Evolutionary conservation across 2,329 filamentous ascomycete species (phyloP), one percentile per base, ranked within the genome.

Genomic region (Pyricularia grisea): DNA sequence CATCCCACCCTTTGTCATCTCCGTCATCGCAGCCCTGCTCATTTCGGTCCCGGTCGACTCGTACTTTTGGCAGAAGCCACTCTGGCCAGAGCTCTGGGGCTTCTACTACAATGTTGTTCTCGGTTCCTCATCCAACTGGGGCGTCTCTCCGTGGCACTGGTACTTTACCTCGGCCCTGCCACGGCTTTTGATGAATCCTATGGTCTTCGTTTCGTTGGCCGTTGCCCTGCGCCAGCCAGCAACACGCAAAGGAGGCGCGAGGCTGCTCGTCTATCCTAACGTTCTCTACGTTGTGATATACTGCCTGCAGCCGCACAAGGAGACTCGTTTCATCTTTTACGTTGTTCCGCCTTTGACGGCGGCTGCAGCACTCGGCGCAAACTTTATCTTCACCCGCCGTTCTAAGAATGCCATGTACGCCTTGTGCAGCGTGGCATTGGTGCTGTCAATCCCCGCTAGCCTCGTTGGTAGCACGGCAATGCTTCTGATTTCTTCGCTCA

Each of bases 311-410:
- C 94, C 94, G 0, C 95, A 99, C 81, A 99, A 99, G 77, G 95
- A 99, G 80, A 91, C 93, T 77, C 91, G 95, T 23, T 99, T 99
- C 82, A 90, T 99, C 73, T 88, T 98, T 74, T 98, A 98, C 79
- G 85, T 88, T 68, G 84, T 97, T 28, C 95, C 95, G 0, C 84
- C 90, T 0, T 81, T 98, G 33, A 97, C 94, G 0, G 90, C 90
- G 12, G 86, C 90, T 2, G 90, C 93, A 0, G 89, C 92, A 3
- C 83, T 92, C 4, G 90, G 89, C 25, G 92, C 93, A 17, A 86
- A 88, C 69, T 90, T 88, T 78, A 80, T 96, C 72, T 91, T 87
- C 80, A 83, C 81, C 0, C 88, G 90, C 60, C 82, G 86, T n/a
- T 75, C 81, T 5, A 94, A 93, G 76, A 87, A 85, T 1, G 20